phyloP scores from a whole-genome alignment of 352 stramenopile species.

The Phytophthora europaea region DNA sequence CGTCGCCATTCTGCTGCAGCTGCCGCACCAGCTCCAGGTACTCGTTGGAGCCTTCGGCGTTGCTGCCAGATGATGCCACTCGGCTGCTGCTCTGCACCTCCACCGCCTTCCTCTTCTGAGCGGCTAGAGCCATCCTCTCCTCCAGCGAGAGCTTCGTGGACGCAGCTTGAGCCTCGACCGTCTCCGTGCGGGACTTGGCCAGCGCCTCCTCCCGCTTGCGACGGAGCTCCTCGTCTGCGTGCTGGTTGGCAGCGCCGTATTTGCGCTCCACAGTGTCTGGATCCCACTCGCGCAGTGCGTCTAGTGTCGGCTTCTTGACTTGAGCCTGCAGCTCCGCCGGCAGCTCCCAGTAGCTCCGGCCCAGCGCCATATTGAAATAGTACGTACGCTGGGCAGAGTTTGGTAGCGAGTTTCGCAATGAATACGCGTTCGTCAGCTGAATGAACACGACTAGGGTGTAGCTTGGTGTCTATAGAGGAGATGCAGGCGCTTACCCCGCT shows the following conservation, averaged over 20 bases:
- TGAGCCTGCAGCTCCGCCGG: slow-evolving; percentile 58
- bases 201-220: slow-evolving; percentile 56
- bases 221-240: slow-evolving; percentile 42
- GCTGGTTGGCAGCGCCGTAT: slow-evolving; percentile 36
- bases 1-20: slow-evolving; percentile 66
- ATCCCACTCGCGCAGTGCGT: slow-evolving; percentile 62
- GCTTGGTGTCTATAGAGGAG: slow-evolving; percentile 5
- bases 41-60: slow-evolving; percentile 43
- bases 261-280: slow-evolving; percentile 45
- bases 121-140: slow-evolving; percentile 70
- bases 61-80: slow-evolving; percentile 5
- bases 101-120: slow-evolving; percentile 60
- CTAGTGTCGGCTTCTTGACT: slow-evolving; percentile 58
- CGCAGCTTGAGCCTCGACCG: slow-evolving; percentile 13
- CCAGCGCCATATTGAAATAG: slow-evolving; percentile 84
- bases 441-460: not conserved
- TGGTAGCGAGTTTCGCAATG: not conserved
- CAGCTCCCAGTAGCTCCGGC: slow-evolving; percentile 82
- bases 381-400: slow-evolving; percentile 62
- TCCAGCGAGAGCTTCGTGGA: slow-evolving; percentile 46
- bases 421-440: slow-evolving; percentile 3
- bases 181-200: slow-evolving; percentile 38
- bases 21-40: slow-evolving; percentile 77
- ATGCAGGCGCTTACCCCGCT: slow-evolving; percentile 51
- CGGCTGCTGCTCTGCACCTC: slow-evolving; percentile 45